phyloP scores from a whole-genome alignment of 2,329 filamentous ascomycete genomes.

The Colletotrichum sp. region DNA sequence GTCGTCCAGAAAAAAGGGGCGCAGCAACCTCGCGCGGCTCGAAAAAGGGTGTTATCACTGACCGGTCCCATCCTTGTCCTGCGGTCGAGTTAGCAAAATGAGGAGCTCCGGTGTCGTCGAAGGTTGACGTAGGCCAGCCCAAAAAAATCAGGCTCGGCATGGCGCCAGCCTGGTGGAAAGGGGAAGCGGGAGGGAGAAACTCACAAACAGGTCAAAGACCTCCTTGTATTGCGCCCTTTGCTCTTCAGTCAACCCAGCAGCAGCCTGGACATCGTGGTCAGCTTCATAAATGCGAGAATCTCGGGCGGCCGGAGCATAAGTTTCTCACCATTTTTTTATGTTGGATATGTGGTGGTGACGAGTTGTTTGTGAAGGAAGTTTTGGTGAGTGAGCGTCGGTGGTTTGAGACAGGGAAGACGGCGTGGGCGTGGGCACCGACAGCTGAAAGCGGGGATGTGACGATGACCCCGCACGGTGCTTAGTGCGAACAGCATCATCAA shows the following conservation, averaged over 20 bases:
- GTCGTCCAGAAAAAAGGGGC: not conserved
- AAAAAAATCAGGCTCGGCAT: not conserved
- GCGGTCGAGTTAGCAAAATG: constrained; percentile 34
- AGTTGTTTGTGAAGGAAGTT: constrained; percentile 16
- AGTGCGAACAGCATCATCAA: not conserved
- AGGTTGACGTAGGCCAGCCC: not conserved
- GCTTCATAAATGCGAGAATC: not conserved
- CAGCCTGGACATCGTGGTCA: not conserved
- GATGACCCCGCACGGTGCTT: constrained; percentile 7
- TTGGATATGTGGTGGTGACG: not conserved
- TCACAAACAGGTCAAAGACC: constrained; percentile 99
- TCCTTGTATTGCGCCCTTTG: constrained; percentile 99
- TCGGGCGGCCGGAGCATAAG: not conserved
- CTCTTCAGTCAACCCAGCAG: constrained; percentile 79
- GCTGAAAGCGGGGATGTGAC: constrained; percentile 22
- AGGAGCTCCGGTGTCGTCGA: not conserved
- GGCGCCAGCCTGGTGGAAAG: not conserved
- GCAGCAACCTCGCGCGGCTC: not conserved
- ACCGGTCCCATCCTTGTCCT: constrained; percentile 94
- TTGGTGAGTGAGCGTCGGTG: constrained; percentile 9
- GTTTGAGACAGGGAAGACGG: constrained; percentile 21
- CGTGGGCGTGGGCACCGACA: constrained; percentile 6
- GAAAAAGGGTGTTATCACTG: constrained; percentile 46
- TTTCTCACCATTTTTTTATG: constrained; percentile 9
- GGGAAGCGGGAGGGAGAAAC: constrained; percentile 39